Percentiles rank a stretch among this genome's conserved stretches.
These are phyloP conservation scores for Tremella yokohamensis DNA, from an alignment of 768 basidiomycete species.

Conservation along the genomic window DNA sequence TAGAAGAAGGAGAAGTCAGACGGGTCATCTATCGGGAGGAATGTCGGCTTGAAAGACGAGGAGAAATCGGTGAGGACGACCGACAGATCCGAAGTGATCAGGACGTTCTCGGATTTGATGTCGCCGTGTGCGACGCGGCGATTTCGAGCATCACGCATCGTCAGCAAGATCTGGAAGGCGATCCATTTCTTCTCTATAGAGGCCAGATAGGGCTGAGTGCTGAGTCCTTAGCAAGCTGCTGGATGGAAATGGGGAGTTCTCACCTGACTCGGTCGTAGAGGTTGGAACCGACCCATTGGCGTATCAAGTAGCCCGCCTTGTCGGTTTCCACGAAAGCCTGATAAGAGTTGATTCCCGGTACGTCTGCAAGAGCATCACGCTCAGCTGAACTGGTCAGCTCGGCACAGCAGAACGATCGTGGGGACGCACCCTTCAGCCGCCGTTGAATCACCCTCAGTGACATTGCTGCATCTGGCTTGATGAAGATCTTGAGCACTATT, in stretches of 20 bases:
- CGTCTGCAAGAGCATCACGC: conserved; percentile 74
- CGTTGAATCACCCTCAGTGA: conserved; percentile 70
- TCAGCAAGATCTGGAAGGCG: conserved; percentile 83
- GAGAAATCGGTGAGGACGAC: conserved; percentile 94
- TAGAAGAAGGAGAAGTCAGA: conserved; percentile 98
- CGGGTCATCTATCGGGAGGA: conserved; percentile 91
- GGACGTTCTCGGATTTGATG: conserved; percentile 94
- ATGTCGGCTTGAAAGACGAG: conserved; percentile 83
- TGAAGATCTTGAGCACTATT: conserved; percentile 88
- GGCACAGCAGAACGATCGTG: neutral
- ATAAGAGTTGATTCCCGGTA: conserved; percentile 83
- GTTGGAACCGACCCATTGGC: conserved; percentile 92
- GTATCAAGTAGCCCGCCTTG: conserved; percentile 87
- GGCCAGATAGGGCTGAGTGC: conserved; percentile 91
- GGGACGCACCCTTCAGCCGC: conserved; percentile 64
- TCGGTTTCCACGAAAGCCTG: conserved; percentile 90
- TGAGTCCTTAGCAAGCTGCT: conserved; percentile 47
- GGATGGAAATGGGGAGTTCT: conserved; percentile 31
- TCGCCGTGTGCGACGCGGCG: conserved; percentile 87
- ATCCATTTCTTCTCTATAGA: conserved; percentile 97
- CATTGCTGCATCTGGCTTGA: conserved; percentile 85
- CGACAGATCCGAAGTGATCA: conserved; percentile 95
- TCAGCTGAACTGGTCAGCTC: conserved; percentile 60
- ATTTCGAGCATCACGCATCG: conserved; percentile 73
- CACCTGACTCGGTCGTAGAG: conserved; percentile 97